Percentiles rank a stretch among this genome's conserved stretches.
Evolutionary conservation across 2,329 filamentous ascomycete genomes (phyloP).

Genomic region (Dothideomycetes sp.): DNA sequence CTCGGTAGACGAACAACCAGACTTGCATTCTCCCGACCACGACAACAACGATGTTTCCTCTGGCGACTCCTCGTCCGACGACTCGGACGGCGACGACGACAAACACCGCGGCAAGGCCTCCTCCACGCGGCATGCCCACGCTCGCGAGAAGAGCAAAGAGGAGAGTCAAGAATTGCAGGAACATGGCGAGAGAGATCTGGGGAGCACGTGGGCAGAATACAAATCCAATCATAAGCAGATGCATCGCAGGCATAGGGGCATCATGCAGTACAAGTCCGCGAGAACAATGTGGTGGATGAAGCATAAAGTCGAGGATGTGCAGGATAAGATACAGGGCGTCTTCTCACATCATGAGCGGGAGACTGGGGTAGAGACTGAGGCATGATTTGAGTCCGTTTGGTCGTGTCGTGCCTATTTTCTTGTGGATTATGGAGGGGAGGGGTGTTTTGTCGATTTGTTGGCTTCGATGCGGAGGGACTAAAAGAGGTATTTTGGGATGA

Average conservation of each 20-base stretch:
- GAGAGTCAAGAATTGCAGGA: slow-evolving; percentile 5
- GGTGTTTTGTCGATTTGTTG: too few relatives aligned
- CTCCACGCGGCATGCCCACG: neutral
- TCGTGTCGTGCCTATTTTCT: too few relatives aligned
- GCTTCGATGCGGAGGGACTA: too few relatives aligned
- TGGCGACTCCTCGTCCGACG: slow-evolving; percentile 1
- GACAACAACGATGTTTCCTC: slow-evolving; percentile 9
- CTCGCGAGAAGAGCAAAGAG: neutral
- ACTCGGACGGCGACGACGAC: slow-evolving; percentile 1
- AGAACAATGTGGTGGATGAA: slow-evolving; percentile 47
- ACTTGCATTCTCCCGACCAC: slow-evolving; percentile 9
- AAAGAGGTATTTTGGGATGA: too few relatives aligned
- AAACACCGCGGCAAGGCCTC: neutral
- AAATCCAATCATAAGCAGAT: slow-evolving; percentile 47
- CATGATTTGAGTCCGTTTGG: slow-evolving; percentile 38
- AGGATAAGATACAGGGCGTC: slow-evolving; percentile 30
- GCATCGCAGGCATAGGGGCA: slow-evolving; percentile 54
- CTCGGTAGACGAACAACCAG: slow-evolving; percentile 9
- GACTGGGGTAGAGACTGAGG: slow-evolving; percentile 57
- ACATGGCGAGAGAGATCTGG: slow-evolving; percentile 25
- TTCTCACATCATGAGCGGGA: slow-evolving; percentile 51
- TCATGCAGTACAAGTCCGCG: slow-evolving; percentile 63
- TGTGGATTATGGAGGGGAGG: too few relatives aligned
- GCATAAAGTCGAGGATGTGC: slow-evolving; percentile 44
- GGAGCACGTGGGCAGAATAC: slow-evolving; percentile 48